Evolutionary conservation across 345 rosid genomes (phyloP), one percentile per base, ranked within the genome.

Genomic region (Luvunga scandens): DNA sequence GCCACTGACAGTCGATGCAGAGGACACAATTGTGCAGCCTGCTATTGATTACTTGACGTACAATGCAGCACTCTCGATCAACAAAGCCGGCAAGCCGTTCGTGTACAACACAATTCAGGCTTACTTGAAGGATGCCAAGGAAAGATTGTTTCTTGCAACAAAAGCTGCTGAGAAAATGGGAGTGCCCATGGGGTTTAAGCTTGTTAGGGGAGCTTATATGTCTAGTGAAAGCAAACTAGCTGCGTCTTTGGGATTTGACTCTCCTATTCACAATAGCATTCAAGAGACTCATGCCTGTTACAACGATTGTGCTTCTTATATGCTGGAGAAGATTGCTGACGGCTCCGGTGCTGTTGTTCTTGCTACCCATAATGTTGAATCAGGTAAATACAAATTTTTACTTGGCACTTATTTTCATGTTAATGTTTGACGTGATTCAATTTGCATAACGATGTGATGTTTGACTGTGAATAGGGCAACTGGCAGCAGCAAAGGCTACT

Each of bases 141-240:
- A 91, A 50, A 86, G 99, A 72, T 33, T 95, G 76, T 76, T 83
- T 12, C 78, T 88, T 9, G 93, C 89, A 0, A 83, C 83, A 5
- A 73, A 76, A 74, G 87, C 89, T 5, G 94, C 98, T 0, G 86
- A 88, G 65, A 90, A 85, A 69, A 78, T 78, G 81, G 91, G 92
- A 27, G 82, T 95, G 36, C 85, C 89, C 1, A 81, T 91, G 88
- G 99, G 99, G 16, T 77, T 91, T 75, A 95, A 95, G 84, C 69
- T 95, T 14, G 99, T 95, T 5, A 86, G 99, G 45, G 99, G 99
- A 0, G 99, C 98, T 18, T 95, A 95, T 62, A 93, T 95, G 97
- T 81, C 91, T 0, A 88, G 91, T 6, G 99, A 93, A 81, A 78
- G 78, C 4, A 82, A 78, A 24, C 33, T 87, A 12, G 99, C 99